Base-by-base conservation (phyloP, 73 alveolate genomes). In the Paramecium sonneborni region DNA sequence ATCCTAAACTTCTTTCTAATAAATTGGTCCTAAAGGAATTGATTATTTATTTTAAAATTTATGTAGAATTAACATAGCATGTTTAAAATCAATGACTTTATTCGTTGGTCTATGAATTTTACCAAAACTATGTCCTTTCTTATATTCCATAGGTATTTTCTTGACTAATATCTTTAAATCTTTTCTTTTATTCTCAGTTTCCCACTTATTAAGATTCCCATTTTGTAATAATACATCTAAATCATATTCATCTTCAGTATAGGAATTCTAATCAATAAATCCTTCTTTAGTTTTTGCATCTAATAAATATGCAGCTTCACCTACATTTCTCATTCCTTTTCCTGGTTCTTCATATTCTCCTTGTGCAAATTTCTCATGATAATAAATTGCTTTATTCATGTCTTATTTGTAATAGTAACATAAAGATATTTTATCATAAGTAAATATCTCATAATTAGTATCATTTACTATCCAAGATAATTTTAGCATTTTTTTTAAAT, bases 401-500 rank as follows among this genome's bases (percentile, higher is more conserved):
- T 88, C 91, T 28, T 82, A 44, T 88, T 88, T 57, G 57, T 88
- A 88, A 44, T 88, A 88, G 28, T 88, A 69, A 34, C 85, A 69
- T 43, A 88, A 37, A 9, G 91, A 76, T 26, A 88, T 24, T 37
- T 88, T 69, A 69, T 88, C 94, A 72, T 88, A 88, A 12, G 94
- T 34, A 62, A 41, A 69, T 11, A 88, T 70, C 35, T 88, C 94
- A 88, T 43, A 88, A 34, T 88, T 82, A 24, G 87, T 46, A 44
- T 88, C 88, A 88, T 88, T 70, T 20, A 88, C 48, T 21, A 88
- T 88, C 94, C 94, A 88, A 30, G 94, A 88, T 6, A 88, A 70
- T 44, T 82, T 88, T 0, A 88, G 91, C 94, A 88, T 69, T 46
- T 88, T 88, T 46, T 88, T 88, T 1, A 82, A 48, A 44, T 88